Percentiles rank a stretch among this genome's conserved stretches.
Conservation (phyloP, 805 yeast genomes). For the Lachancea kluyveri region DNA sequence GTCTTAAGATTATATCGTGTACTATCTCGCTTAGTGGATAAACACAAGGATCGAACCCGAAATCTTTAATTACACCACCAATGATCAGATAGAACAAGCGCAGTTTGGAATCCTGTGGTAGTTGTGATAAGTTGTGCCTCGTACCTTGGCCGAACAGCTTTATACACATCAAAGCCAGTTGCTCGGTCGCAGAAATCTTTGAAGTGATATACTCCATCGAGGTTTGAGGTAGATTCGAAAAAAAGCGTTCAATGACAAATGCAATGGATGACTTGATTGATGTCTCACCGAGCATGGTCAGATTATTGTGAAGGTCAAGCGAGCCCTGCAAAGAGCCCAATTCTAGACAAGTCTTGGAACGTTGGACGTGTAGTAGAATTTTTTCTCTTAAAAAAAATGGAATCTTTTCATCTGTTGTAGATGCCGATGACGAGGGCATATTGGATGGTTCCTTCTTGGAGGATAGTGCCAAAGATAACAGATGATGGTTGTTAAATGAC, state of each 20-base stretch:
- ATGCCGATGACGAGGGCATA: conserved; percentile 5
- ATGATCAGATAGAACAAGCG: conserved; percentile 51
- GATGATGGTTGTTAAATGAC: conserved; percentile 19
- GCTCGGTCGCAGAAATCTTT: conserved; percentile 38
- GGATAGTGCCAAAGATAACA: conserved; percentile 19
- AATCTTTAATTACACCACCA: conserved; percentile 71
- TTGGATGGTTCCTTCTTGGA: conserved; percentile 1
- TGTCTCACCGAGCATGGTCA: conserved; percentile 52
- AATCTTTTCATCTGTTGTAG: conserved; percentile 5
- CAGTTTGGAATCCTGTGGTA: conserved; percentile 40
- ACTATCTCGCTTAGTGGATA: conserved; percentile 63
- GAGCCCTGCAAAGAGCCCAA: conserved; percentile 27
- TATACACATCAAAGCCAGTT: conserved; percentile 27
- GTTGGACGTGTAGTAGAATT: conserved; percentile 44
- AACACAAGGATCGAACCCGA: conserved; percentile 69
- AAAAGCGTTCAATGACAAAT: conserved; percentile 58
- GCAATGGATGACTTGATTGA: conserved; percentile 50
- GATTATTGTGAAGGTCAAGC: conserved; percentile 34
- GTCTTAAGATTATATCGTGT: conserved; percentile 51
- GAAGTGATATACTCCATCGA: conserved; percentile 47
- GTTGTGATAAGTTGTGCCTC: conserved; percentile 30
- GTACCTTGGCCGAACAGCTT: conserved; percentile 24
- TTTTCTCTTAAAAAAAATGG: conserved; percentile 30
- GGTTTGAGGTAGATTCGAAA: conserved; percentile 44
- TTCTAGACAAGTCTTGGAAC: conserved; percentile 57